Percentiles rank a stretch among this genome's conserved stretches.
phyloP scores from a whole-genome alignment of 2,329 filamentous ascomycete genomes.

The Ceratocystis lukuohia region DNA sequence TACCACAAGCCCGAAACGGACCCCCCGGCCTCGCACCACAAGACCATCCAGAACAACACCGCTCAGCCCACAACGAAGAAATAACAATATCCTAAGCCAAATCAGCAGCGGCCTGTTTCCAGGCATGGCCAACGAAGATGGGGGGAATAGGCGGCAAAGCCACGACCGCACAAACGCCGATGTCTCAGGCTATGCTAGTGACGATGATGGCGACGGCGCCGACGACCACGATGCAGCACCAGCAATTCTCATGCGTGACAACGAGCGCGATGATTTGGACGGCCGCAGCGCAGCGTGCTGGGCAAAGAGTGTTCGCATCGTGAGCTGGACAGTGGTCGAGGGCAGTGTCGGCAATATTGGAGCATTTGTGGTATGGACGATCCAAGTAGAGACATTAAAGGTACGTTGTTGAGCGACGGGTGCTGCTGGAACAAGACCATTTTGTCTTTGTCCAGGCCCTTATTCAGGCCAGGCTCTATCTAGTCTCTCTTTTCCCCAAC shows the following conservation, averaged over 20 bases:
- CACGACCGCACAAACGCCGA: background rate
- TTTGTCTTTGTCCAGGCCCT: background rate
- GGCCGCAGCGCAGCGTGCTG: slow-evolving; percentile 47
- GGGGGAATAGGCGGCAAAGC: background rate
- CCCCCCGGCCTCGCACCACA: background rate
- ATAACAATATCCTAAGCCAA: background rate
- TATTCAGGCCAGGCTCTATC: background rate
- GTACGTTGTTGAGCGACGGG: slow-evolving; percentile 35
- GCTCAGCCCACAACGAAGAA: background rate
- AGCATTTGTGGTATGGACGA: slow-evolving; percentile 94
- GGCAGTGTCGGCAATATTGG: slow-evolving; percentile 48
- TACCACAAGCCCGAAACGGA: background rate
- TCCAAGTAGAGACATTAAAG: slow-evolving; percentile 71
- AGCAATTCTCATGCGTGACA: slow-evolving; percentile 49
- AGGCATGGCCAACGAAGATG: background rate
- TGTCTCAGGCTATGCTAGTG: background rate
- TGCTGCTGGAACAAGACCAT: background rate
- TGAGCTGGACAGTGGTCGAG: slow-evolving; percentile 44
- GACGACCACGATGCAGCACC: slow-evolving; percentile 25
- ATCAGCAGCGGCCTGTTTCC: background rate
- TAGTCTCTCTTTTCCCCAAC: background rate
- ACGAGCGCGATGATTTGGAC: slow-evolving; percentile 40
- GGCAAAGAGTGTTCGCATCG: slow-evolving; percentile 49
- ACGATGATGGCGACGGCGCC: background rate
- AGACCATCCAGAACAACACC: background rate